A percentile compares a stretch with the other conserved stretches of the same genome.
These are phyloP conservation scores for Platanus orientalis DNA, from an alignment of 164 flowering plant species.

Conservation along the genomic window DNA sequence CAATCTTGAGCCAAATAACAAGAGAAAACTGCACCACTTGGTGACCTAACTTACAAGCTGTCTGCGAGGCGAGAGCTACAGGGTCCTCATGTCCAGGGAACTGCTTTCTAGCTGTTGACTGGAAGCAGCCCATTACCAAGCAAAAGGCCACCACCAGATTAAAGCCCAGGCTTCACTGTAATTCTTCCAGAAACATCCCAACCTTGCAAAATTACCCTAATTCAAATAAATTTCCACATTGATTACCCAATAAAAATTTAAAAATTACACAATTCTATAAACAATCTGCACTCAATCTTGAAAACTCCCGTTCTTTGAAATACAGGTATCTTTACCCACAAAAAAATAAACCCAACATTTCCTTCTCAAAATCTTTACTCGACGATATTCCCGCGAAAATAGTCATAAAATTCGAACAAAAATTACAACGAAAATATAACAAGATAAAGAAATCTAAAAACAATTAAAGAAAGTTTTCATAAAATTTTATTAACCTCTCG, in stretches of 20 bases:
- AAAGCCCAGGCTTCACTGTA: conserved; percentile 36
- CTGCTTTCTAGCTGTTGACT: conserved; percentile 51
- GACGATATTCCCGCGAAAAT: not conserved
- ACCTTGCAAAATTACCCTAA: conserved; percentile 35
- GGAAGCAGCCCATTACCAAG: conserved; percentile 75
- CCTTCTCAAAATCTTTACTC: not conserved
- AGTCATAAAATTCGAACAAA: too few relatives aligned
- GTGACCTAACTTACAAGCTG: conserved; percentile 72
- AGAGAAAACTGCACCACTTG: not conserved
- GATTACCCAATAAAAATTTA: not conserved
- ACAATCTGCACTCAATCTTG: not conserved
- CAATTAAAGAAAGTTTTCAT: too few relatives aligned
- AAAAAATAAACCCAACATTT: not conserved
- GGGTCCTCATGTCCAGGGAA: conserved; percentile 84
- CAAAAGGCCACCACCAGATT: conserved; percentile 17
- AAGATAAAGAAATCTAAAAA: too few relatives aligned
- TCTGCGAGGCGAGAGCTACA: conserved; percentile 71
- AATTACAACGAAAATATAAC: too few relatives aligned
- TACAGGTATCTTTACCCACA: not conserved
- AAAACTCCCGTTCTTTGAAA: not conserved
- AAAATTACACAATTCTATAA: not conserved
- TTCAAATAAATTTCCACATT: conserved; percentile 1
- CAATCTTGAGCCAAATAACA: not conserved
- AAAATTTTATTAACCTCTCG: too few relatives aligned
- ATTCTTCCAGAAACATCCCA: conserved; percentile 40